phyloP scores from a whole-genome alignment of 495 filamentous ascomycete species.

The Aspergillus hancockii region DNA sequence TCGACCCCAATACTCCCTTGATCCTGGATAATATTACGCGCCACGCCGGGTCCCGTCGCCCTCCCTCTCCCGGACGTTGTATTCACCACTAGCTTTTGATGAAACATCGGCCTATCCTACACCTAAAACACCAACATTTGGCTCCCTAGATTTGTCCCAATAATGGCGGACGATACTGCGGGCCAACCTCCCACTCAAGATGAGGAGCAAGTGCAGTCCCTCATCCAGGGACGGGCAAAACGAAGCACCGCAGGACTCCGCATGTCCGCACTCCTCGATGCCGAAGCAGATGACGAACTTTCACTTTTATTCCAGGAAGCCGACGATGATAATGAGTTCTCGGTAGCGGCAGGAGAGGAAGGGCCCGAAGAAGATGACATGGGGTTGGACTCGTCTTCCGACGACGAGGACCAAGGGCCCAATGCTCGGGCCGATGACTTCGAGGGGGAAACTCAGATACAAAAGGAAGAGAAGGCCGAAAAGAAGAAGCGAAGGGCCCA shows the following conservation, averaged over 20 bases:
- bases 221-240: slow-evolving; percentile 74
- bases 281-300: slow-evolving; percentile 74
- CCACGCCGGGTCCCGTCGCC: too few species aligned
- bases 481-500: slow-evolving; percentile 76
- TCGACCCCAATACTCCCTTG: too few species aligned
- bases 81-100: background rate
- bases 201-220: slow-evolving; percentile 61
- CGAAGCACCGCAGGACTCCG: slow-evolving; percentile 86
- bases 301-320: slow-evolving; percentile 83
- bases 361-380: slow-evolving; percentile 70
- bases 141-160: background rate
- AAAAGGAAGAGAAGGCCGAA: slow-evolving; percentile 55
- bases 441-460: slow-evolving; percentile 65
- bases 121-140: background rate
- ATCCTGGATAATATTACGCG: too few species aligned
- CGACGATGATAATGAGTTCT: slow-evolving; percentile 81
- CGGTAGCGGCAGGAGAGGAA: slow-evolving; percentile 64
- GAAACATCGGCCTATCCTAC: background rate
- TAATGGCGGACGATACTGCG: slow-evolving; percentile 35
- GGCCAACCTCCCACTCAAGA: slow-evolving; percentile 38
- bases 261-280: slow-evolving; percentile 76
- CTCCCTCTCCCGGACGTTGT: too few species aligned
- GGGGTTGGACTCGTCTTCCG: slow-evolving; percentile 78
- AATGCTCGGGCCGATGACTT: slow-evolving; percentile 58
- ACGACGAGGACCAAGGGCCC: slow-evolving; percentile 71